Evolutionary conservation across 371 early-diverging fungal genomes (phyloP), one percentile per base, ranked within the genome.

Genomic region (Rhizopus sp.): DNA sequence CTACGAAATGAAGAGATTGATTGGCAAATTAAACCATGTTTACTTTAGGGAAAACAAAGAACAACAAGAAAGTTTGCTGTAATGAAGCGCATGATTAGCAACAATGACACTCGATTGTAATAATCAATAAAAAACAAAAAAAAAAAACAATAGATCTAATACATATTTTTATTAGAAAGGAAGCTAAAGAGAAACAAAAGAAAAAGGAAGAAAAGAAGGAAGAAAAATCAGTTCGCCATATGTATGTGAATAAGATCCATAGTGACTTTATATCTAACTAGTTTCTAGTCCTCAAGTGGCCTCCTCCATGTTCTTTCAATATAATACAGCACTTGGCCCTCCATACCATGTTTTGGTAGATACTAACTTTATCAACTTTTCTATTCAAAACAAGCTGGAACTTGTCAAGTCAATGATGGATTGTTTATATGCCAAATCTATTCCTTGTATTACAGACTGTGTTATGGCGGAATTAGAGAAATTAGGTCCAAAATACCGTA

Each of bases 331-430:
- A 13, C 82, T 99, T 16, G 97, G 91, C 4, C 99, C 99, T 41
- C 99, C 99, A 33, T 99, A 99, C 76, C 93, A 94, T 62, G 89
- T 99, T 35, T 78, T 99, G 9, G 89, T 99, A 39, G 99, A 99
- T 81, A 99, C 99, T 65, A 99, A 99, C 77, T 99, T 99, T 69
- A 99, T 99, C 83, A 99, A 99, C 82, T 97, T 99, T 65, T 93
- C 98, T 16, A 95, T 99, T 64, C 95, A 98, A 72, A 99, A 99
- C 86, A 99, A 99, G 72, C 84, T 99, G 34, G 99, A 99, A 71
- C 82, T 98, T 42, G 87, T 97, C 40, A 91, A 94, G 64, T 90
- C 94, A 12, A 93, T 99, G 92, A 98, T 99, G 96, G 97, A 97
- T 70, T 99, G 98, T 70, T 82, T 99, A 17, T 95, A 92, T 70